A percentile compares a stretch with the other conserved stretches of the same genome.
Conservation (phyloP, 2,329 filamentous ascomycete species). For the Phialocephala sp. region DNA sequence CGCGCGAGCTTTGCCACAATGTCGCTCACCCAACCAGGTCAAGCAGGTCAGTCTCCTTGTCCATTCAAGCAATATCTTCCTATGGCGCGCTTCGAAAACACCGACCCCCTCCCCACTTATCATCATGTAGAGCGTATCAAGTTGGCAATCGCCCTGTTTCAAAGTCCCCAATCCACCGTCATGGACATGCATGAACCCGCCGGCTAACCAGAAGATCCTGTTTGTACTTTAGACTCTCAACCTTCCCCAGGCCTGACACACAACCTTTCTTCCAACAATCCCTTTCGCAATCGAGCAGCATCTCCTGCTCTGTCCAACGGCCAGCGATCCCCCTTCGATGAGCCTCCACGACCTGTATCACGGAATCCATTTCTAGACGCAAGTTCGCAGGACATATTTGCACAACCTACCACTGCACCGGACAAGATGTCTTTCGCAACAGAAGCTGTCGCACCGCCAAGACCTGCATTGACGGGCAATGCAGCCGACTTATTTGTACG, state of each 20-base stretch:
- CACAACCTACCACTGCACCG: conserved; percentile 42
- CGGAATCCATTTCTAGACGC: conserved; percentile 78
- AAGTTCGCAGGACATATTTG: conserved; percentile 34
- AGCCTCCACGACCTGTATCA: conserved; percentile 64
- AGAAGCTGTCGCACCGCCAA: conserved; percentile 45
- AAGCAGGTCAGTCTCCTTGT: conserved; percentile 36
- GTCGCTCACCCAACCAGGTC: conserved; percentile 41
- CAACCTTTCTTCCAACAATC: conserved; percentile 78
- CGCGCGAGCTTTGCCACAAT: conserved; percentile 35
- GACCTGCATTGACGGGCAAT: conserved; percentile 51
- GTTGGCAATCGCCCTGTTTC: conserved; percentile 41
- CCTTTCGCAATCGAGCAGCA: conserved; percentile 74
- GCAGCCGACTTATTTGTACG: conserved; percentile 80
- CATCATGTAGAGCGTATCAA: conserved; percentile 38
- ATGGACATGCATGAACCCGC: conserved; percentile 40
- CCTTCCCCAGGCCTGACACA: conserved; percentile 62
- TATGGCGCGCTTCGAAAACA: conserved; percentile 35
- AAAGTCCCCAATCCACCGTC: conserved; percentile 31
- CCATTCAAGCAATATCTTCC: conserved; percentile 30
- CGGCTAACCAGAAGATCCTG: conserved; percentile 37
- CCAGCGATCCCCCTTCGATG: conserved; percentile 63
- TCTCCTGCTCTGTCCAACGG: conserved; percentile 58
- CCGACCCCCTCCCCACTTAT: conserved; percentile 38
- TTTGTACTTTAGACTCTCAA: conserved; percentile 38
- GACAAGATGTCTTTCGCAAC: conserved; percentile 57